These are phyloP conservation scores for Geranium rotundifolium DNA, from an alignment of 345 rosid species.

Conservation along the genomic window DNA sequence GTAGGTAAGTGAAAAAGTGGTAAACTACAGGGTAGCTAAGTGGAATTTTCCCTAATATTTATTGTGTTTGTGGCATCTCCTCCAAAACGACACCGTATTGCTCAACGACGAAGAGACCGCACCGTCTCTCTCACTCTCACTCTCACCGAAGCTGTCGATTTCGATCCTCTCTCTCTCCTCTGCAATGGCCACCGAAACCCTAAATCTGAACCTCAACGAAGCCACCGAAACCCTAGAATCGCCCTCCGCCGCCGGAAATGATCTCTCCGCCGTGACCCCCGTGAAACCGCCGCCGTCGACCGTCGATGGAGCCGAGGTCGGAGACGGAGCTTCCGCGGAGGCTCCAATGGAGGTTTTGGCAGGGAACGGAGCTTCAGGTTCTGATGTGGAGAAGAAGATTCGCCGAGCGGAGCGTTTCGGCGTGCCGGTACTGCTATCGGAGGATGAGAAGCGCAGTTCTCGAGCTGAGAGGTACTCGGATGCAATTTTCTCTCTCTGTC, in stretches of 20 bases:
- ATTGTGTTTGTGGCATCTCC: too few relatives aligned
- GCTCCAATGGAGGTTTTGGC: constrained; percentile 15
- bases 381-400: constrained; percentile 62
- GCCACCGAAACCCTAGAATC: constrained; percentile 16
- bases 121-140: neutral
- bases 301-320: constrained; percentile 12
- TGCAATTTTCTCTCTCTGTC: neutral
- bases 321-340: neutral
- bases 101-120: neutral
- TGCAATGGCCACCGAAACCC: constrained; percentile 33
- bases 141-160: neutral
- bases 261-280: constrained; percentile 21
- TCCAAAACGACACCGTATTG: too few relatives aligned
- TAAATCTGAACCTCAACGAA: constrained; percentile 17
- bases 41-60: too few relatives aligned
- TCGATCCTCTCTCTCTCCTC: neutral
- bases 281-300: constrained; percentile 11
- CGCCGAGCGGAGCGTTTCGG: constrained; percentile 97
- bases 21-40: too few relatives aligned
- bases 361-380: constrained; percentile 25
- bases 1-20: too few relatives aligned
- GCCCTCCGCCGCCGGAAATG: constrained; percentile 16
- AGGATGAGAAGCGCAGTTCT: constrained; percentile 82
- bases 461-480: constrained; percentile 72
- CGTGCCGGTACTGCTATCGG: constrained; percentile 56